Evolutionary conservation across 2,329 filamentous ascomycete species (phyloP).

Genomic region (Huntiella abstrusa): DNA sequence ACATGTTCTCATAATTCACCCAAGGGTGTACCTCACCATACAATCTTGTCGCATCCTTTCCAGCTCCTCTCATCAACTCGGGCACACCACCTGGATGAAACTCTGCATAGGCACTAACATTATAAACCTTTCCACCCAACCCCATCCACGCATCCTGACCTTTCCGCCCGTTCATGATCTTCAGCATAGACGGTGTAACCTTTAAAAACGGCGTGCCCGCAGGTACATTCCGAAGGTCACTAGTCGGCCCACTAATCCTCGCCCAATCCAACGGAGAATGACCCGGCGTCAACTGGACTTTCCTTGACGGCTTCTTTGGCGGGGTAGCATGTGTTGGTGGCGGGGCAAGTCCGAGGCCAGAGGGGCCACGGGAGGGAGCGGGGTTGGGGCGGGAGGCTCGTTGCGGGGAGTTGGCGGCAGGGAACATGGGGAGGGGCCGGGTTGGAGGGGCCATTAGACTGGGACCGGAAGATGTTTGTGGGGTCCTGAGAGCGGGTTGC

Average conservation of each 20-base stretch:
- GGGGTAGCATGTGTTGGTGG: constrained; percentile 34
- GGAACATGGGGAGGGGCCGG: constrained; percentile 25
- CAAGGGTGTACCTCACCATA: constrained; percentile 52
- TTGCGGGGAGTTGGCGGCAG: constrained; percentile 32
- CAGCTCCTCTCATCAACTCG: constrained; percentile 48
- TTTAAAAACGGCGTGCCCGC: constrained; percentile 38
- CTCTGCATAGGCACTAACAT: constrained; percentile 71
- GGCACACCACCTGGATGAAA: constrained; percentile 80
- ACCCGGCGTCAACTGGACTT: constrained; percentile 70
- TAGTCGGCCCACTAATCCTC: constrained; percentile 43
- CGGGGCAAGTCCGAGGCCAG: constrained; percentile 31
- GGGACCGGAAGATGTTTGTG: constrained; percentile 7
- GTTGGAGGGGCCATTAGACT: constrained; percentile 17
- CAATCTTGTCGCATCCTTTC: constrained; percentile 39
- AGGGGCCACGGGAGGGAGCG: constrained; percentile 17
- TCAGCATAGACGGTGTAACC: constrained; percentile 68
- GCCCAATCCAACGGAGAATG: constrained; percentile 97
- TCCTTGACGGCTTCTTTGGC: constrained; percentile 39
- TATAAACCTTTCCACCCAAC: constrained; percentile 81
- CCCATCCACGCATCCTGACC: constrained; percentile 81
- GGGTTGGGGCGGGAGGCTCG: constrained; percentile 23
- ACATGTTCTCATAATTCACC: constrained; percentile 56
- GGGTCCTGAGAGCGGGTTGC: constrained; percentile 5
- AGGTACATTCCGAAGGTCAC: constrained; percentile 48
- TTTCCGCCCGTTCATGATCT: constrained; percentile 60